phyloP scores from a whole-genome alignment of 2,329 filamentous ascomycete genomes.

The Truncatella angustata region DNA sequence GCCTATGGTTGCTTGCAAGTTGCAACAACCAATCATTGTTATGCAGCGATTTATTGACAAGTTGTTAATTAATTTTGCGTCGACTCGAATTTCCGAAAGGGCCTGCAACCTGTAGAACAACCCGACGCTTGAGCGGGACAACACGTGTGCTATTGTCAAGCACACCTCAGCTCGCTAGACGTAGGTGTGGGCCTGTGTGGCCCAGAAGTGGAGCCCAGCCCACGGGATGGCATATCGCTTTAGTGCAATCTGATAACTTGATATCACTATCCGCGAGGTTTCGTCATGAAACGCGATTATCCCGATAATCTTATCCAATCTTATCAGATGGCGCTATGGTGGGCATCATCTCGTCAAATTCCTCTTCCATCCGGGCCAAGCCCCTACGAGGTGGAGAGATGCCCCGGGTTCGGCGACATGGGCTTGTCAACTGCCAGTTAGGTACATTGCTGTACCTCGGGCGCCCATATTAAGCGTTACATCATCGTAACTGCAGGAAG shows the following conservation, averaged over 20 bases:
- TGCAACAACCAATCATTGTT: no score
- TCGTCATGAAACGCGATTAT: not conserved
- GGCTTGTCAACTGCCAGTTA: not conserved
- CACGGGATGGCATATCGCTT: not conserved
- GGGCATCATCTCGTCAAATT: not conserved
- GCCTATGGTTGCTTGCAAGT: no score
- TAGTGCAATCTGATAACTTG: constrained; percentile 12
- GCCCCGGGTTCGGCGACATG: constrained; percentile 5
- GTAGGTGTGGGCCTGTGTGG: not conserved
- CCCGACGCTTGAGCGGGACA: not conserved
- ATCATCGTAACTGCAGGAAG: constrained; percentile 1
- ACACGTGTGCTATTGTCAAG: no score
- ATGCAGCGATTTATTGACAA: no score
- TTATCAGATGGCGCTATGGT: constrained; percentile 7
- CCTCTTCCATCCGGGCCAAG: not conserved
- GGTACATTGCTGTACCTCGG: not conserved
- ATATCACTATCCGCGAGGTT: constrained; percentile 4
- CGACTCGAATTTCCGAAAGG: no score
- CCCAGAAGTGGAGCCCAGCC: not conserved
- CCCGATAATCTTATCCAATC: constrained; percentile 32
- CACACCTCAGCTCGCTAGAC: no score
- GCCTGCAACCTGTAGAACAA: no score
- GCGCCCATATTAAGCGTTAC: not conserved
- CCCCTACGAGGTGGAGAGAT: not conserved
- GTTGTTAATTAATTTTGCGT: no score